Evolutionary conservation across 2,329 filamentous ascomycete species (phyloP).

Genomic region (Ascochyta rabiei): DNA sequence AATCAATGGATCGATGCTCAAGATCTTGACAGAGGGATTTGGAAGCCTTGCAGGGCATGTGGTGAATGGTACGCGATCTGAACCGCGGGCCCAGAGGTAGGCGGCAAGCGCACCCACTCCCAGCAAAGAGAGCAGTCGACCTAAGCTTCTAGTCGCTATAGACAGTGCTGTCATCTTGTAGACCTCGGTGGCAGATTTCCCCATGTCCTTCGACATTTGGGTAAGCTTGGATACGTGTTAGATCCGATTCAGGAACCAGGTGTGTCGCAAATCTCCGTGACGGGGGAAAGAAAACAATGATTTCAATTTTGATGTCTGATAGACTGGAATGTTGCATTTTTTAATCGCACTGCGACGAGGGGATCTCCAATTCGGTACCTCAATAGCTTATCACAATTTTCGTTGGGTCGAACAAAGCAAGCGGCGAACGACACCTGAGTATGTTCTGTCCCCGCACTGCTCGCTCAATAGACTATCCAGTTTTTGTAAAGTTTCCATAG

Average conservation of each 20-base stretch:
- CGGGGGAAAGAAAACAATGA: not conserved
- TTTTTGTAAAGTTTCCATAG: too few relatives aligned
- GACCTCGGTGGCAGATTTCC: not conserved
- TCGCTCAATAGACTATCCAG: too few relatives aligned
- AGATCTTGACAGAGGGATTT: not conserved
- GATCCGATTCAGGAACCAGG: not conserved
- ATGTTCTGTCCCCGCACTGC: too few relatives aligned
- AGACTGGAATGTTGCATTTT: not conserved
- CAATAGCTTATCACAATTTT: not conserved
- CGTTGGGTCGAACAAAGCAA: not conserved
- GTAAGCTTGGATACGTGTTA: not conserved
- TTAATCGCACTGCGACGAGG: not conserved
- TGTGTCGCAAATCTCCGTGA: not conserved
- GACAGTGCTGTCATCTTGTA: not conserved
- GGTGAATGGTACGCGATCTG: not conserved
- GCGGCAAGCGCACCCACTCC: not conserved
- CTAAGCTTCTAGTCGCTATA: not conserved
- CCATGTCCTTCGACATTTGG: not conserved
- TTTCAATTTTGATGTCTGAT: not conserved
- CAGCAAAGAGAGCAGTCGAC: not conserved
- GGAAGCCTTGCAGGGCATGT: not conserved
- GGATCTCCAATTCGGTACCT: not conserved
- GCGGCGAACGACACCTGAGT: too few relatives aligned
- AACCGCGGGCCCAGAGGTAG: not conserved
- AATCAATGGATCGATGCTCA: slow-evolving; percentile 1